phyloP scores from a whole-genome alignment of 2,329 filamentous ascomycete species.

The Fusarium graminum region DNA sequence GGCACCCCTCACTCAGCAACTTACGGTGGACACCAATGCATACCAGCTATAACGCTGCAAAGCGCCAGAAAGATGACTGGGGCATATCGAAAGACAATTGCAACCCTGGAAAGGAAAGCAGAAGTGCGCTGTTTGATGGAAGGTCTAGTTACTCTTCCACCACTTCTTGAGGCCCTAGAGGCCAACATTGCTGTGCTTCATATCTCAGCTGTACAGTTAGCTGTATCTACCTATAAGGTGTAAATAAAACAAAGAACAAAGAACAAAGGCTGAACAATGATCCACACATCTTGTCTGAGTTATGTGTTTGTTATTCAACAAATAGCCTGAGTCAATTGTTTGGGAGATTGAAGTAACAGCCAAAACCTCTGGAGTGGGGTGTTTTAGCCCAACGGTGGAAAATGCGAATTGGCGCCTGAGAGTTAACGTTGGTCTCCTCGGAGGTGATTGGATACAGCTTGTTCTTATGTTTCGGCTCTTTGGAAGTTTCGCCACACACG shows the following conservation, averaged over 20 bases:
- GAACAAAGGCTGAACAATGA: background rate
- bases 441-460: constrained; percentile 14
- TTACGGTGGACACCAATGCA: background rate
- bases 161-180: constrained; percentile 15
- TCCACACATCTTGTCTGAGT: background rate
- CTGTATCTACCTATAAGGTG: constrained; percentile 1
- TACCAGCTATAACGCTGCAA: background rate
- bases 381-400: background rate
- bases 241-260: constrained; percentile 7
- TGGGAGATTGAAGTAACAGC: background rate
- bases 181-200: constrained; percentile 23
- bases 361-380: constrained; percentile 5
- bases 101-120: constrained; percentile 7
- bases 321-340: constrained; percentile 3
- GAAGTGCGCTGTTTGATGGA: background rate
- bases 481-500: too few relatives aligned
- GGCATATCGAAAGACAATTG: constrained; percentile 6
- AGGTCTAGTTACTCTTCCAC: background rate
- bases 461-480: too few relatives aligned
- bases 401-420: constrained; percentile 1
- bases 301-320: background rate
- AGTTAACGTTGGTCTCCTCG: constrained; percentile 11
- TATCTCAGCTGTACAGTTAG: constrained; percentile 5
- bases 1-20: constrained; percentile 1
- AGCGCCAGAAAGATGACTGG: background rate